Conservation (phyloP, 2,329 filamentous ascomycete genomes). For the Fusarium denticulatum region DNA sequence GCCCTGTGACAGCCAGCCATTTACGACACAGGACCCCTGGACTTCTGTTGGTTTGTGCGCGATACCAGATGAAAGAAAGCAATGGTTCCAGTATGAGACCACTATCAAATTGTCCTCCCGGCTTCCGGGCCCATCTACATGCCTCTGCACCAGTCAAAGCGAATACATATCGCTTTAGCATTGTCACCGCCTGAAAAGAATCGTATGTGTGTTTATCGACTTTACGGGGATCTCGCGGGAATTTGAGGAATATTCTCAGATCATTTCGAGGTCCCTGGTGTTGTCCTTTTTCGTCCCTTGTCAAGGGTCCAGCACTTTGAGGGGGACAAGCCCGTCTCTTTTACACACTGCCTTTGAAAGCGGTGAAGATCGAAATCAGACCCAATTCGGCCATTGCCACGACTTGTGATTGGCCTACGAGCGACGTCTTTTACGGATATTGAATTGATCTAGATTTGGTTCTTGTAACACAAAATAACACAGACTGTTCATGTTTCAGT, state of each 20-base stretch:
- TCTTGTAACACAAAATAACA: background rate
- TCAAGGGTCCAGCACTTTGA: constrained; percentile 10
- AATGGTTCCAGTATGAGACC: constrained; percentile 51
- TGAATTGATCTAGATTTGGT: constrained; percentile 25
- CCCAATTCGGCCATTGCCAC: constrained; percentile 13
- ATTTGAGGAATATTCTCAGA: constrained; percentile 38
- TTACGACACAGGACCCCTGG: constrained; percentile 34
- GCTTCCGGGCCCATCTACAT: constrained; percentile 43
- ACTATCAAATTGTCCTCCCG: constrained; percentile 46
- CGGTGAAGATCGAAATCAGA: constrained; percentile 34
- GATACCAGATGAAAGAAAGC: constrained; percentile 35
- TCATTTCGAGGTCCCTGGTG: constrained; percentile 30
- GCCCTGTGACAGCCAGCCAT: constrained; percentile 18
- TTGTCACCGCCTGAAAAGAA: constrained; percentile 30
- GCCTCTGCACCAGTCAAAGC: constrained; percentile 25
- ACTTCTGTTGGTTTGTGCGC: constrained; percentile 20
- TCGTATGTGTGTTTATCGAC: constrained; percentile 27
- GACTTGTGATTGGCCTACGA: background rate
- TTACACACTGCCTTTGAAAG: constrained; percentile 17
- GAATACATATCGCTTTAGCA: constrained; percentile 6
- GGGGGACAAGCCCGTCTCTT: constrained; percentile 3
- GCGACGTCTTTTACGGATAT: background rate
- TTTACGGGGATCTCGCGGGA: constrained; percentile 35
- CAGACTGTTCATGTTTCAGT: background rate
- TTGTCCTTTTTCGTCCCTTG: constrained; percentile 5